Evolutionary conservation across 352 stramenopile genomes (phyloP), one percentile per base, ranked within the genome.

Genomic region (Pythium phragmiticola): DNA sequence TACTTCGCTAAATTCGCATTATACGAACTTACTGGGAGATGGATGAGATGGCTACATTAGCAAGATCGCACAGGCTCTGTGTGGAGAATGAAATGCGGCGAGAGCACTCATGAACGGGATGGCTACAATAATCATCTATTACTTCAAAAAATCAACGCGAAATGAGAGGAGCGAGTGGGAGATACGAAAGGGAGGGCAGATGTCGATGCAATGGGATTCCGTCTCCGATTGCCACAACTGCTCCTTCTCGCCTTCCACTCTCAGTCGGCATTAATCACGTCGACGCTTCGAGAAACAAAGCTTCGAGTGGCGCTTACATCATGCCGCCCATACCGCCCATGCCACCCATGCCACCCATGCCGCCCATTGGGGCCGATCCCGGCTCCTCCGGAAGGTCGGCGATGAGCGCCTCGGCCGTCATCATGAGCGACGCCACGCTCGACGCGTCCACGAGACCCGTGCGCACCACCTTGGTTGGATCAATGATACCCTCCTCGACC

Each of bases 321-420:
- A 91, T 91, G 57, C 87, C 87, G 53, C 80, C 80, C 85, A 95
- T 90, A 51, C 89, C 89, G 33, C 78, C 81, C 77, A 89, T 89
- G 61, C 82, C 83, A 41, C 77, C 78, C 80, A 92, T 92, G 65
- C 78, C 75, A 30, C 76, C 77, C 72, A 92, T 89, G 58, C 89
- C 90, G 36, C 73, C 78, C 87, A 97, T 96, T 50, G 72, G 77
- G 42, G 52, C 68, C 1, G 72, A 68, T 26, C 83, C 85, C 2
- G 88, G 78, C 65, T 98, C 90, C 57, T 94, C 83, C 43, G 96
- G 96, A 69, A 98, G 75, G 76, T 99, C 97, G 7, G 91, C 92
- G 76, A 99, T 98, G 71, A 99, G 96, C 37, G 95, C 88, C 76
- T 99, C 98, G 26, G 97, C 98, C n/a, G 98, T 99, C 80, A 98